Conservation (phyloP, 176 grass and related monocot species). For the Hordeum vulgare region MorexV3_pseudomolecules_assembly NC_058520.1:73224754-73225253, state of each 20-base stretch:
- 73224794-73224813: background rate
- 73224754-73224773: background rate
- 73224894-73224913: background rate
- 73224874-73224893: background rate
- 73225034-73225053: constrained; percentile 25
- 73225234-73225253: too few relatives aligned
- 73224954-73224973: background rate
- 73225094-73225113: constrained; percentile 24
- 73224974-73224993: constrained; percentile 19
- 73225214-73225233: too few relatives aligned
- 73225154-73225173: too few relatives aligned
- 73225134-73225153: too few relatives aligned
- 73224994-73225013: constrained; percentile 35
- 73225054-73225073: background rate
- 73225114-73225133: too few relatives aligned
- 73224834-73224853: background rate
- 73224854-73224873: constrained; percentile 8
- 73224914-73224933: background rate
- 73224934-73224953: background rate
- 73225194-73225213: too few relatives aligned
- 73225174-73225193: too few relatives aligned
- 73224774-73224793: background rate
- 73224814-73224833: background rate
- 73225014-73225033: constrained; percentile 30
- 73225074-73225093: background rate